A percentile compares a stretch with the other conserved stretches of the same genome.
Conservation (phyloP, 2,329 filamentous ascomycete genomes). For the Cadophora malorum region DNA sequence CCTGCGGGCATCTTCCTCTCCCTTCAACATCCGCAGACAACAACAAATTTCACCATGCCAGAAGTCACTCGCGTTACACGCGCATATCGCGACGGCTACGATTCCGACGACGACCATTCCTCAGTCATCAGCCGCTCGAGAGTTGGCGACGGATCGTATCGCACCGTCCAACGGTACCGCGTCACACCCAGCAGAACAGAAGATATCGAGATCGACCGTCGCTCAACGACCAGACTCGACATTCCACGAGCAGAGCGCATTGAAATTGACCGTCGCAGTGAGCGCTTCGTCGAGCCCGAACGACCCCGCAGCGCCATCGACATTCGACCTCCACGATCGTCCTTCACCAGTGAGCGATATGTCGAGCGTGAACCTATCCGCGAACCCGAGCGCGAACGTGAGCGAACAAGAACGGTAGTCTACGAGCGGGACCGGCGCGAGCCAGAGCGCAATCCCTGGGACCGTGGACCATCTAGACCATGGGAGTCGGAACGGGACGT, state of each 20-base stretch:
- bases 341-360: slow-evolving; percentile 34
- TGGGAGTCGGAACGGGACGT: slow-evolving; percentile 42
- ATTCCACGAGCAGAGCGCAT: slow-evolving; percentile 40
- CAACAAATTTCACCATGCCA: slow-evolving; percentile 21
- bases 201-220: slow-evolving; percentile 41
- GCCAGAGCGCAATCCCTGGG: slow-evolving; percentile 46
- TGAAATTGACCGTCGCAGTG: slow-evolving; percentile 44
- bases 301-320: slow-evolving; percentile 42
- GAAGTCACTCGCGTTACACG: slow-evolving; percentile 28
- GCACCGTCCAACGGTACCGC: slow-evolving; percentile 45
- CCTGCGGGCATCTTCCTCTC: slow-evolving; percentile 3
- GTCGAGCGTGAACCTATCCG: slow-evolving; percentile 37
- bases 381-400: slow-evolving; percentile 40
- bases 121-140: slow-evolving; percentile 36
- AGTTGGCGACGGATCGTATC: slow-evolving; percentile 36
- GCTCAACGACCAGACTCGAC: slow-evolving; percentile 38
- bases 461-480: slow-evolving; percentile 38
- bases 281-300: slow-evolving; percentile 38
- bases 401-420: slow-evolving; percentile 45
- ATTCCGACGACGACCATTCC: slow-evolving; percentile 40
- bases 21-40: not conserved
- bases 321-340: slow-evolving; percentile 35
- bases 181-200: slow-evolving; percentile 42
- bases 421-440: slow-evolving; percentile 54
- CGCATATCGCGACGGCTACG: slow-evolving; percentile 43